Percentiles rank a stretch among this genome's conserved stretches.
Conservation (phyloP, 352 stramenopile genomes). For the Phytophthora ohioensis region DNA sequence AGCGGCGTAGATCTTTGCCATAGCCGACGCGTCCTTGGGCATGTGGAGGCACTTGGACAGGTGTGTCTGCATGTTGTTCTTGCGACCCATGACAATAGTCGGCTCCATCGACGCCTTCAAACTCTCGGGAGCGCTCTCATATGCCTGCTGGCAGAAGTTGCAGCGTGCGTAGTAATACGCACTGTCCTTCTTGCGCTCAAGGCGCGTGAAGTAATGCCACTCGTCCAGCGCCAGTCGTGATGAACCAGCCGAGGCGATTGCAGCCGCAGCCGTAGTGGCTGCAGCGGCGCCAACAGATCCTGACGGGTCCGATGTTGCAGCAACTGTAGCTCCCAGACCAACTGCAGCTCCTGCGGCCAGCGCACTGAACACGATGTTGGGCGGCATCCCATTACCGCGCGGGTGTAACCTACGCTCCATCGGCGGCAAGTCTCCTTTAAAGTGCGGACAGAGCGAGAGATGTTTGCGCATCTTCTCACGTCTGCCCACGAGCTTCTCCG, state of each 20-base stretch:
- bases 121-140: slow-evolving; percentile 54
- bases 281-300: slow-evolving; percentile 8
- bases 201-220: slow-evolving; percentile 81
- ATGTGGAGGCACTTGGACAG: slow-evolving; percentile 80
- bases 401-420: slow-evolving; percentile 48
- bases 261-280: background rate
- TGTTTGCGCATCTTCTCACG: slow-evolving; percentile 87
- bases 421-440: slow-evolving; percentile 70
- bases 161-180: slow-evolving; percentile 81
- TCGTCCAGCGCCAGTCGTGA: slow-evolving; percentile 71
- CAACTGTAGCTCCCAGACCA: background rate
- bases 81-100: slow-evolving; percentile 73
- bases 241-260: slow-evolving; percentile 8
- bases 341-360: slow-evolving; percentile 13
- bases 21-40: slow-evolving; percentile 52
- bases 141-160: slow-evolving; percentile 85
- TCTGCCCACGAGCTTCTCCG: slow-evolving; percentile 75
- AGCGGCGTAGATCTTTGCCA: slow-evolving; percentile 29
- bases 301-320: background rate
- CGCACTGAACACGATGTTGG: slow-evolving; percentile 19
- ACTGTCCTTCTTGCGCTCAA: slow-evolving; percentile 79
- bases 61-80: slow-evolving; percentile 89
- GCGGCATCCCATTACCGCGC: slow-evolving; percentile 34
- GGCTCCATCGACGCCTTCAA: slow-evolving; percentile 63
- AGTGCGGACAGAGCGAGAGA: slow-evolving; percentile 62